phyloP scores from a whole-genome alignment of 441 rosid species.

The Adansonia grandidieri region DNA sequence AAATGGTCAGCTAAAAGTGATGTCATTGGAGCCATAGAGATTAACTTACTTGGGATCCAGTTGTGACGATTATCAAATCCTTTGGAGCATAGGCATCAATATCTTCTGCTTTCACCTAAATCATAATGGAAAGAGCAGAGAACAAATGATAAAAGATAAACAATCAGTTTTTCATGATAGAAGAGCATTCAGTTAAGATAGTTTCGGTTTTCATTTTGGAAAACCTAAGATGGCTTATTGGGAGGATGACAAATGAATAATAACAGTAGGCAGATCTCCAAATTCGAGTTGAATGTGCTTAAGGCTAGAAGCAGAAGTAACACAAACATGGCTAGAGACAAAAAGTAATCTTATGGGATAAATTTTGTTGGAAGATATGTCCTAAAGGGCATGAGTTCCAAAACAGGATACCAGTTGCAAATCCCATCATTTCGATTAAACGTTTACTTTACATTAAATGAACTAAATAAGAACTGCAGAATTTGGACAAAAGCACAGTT shows the following conservation, averaged over 20 bases:
- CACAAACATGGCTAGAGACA: not conserved
- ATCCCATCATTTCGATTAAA: not conserved
- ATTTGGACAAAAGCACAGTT: conserved; percentile 10
- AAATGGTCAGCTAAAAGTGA: conserved; percentile 15
- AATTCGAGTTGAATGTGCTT: not conserved
- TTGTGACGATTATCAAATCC: conserved; percentile 90
- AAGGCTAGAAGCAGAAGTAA: conserved; percentile 17
- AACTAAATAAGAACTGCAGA: not conserved
- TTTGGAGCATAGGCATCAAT: conserved; percentile 93
- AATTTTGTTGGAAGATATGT: conserved; percentile 4
- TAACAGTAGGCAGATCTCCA: not conserved
- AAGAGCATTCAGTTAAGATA: not conserved
- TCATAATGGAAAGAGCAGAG: conserved; percentile 5
- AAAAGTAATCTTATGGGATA: not conserved
- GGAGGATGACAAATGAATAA: conserved; percentile 2
- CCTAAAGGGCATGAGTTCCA: not conserved
- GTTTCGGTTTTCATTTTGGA: not conserved
- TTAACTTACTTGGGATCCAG: conserved; percentile 91
- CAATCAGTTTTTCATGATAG: not conserved
- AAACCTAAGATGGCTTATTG: conserved; percentile 5
- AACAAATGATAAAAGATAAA: conserved; percentile 21
- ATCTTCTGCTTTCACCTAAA: conserved; percentile 89
- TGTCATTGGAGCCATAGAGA: conserved; percentile 23
- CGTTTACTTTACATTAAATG: not conserved
- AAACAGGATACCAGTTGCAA: not conserved